phyloP scores from a whole-genome alignment of 1,139 yeast genomes.

The Kurtzmaniella quercitrusa region DNA sequence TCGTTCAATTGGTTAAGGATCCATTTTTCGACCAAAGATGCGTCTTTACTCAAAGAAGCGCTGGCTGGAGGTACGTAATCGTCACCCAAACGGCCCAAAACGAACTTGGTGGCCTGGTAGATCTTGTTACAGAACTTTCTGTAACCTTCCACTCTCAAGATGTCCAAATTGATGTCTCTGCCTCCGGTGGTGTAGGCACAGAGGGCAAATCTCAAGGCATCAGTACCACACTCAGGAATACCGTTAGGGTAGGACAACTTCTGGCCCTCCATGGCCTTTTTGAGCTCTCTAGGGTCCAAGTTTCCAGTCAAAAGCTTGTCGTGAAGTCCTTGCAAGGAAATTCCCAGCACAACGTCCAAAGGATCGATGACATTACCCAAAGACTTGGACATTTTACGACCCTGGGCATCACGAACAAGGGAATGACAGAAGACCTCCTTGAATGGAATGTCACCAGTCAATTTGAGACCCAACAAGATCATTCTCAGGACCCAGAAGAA shows the following conservation, averaged over 20 bases:
- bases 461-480: conserved; percentile 86
- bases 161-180: conserved; percentile 94
- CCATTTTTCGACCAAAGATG: conserved; percentile 95
- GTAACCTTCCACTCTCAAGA: conserved; percentile 96
- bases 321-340: conserved; percentile 73
- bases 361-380: conserved; percentile 97
- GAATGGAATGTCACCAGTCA: conserved; percentile 90
- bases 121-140: conserved; percentile 99
- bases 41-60: conserved; percentile 64
- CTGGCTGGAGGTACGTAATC: conserved; percentile 78
- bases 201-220: conserved; percentile 94
- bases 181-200: conserved; percentile 99
- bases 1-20: conserved; percentile 79
- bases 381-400: conserved; percentile 97
- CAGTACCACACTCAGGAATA: conserved; percentile 99
- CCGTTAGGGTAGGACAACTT: conserved; percentile 90
- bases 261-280: conserved; percentile 86
- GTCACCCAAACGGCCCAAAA: conserved; percentile 85
- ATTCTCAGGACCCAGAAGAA: conserved; percentile 99
- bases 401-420: conserved; percentile 97
- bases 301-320: conserved; percentile 76
- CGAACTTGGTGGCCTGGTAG: conserved; percentile 97
- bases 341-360: conserved; percentile 87
- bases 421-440: conserved; percentile 98
- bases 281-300: conserved; percentile 84